These are phyloP conservation scores for Globisporangium abappressorium DNA, from an alignment of 352 stramenopile species.

Conservation along the genomic window DNA sequence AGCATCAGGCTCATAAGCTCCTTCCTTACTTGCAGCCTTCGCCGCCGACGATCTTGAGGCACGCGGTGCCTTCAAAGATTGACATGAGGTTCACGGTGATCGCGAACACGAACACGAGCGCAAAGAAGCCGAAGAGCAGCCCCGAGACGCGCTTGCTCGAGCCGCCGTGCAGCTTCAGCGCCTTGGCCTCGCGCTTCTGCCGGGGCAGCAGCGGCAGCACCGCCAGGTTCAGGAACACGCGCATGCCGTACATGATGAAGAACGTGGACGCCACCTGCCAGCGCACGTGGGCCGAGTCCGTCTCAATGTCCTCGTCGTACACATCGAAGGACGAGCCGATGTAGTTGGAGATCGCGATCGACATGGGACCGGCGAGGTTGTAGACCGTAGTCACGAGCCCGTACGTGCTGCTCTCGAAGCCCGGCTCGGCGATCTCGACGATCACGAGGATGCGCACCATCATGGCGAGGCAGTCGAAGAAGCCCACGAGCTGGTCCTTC, in stretches of 20 bases:
- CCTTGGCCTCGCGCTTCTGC: constrained; percentile 42
- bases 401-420: constrained; percentile 78
- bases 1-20: not conserved
- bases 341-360: constrained; percentile 50
- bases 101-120: constrained; percentile 40
- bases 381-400: constrained; percentile 70
- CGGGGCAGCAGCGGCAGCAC: constrained; percentile 52
- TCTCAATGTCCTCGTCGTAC: constrained; percentile 54
- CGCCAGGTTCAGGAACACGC: constrained; percentile 37
- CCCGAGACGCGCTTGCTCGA: constrained; percentile 37
- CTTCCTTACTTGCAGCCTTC: constrained; percentile 30
- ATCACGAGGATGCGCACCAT: constrained; percentile 78
- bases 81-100: constrained; percentile 58
- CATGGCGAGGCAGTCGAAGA: constrained; percentile 66
- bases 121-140: constrained; percentile 38
- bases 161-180: constrained; percentile 49
- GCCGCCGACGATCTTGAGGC: constrained; percentile 58
- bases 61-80: constrained; percentile 53
- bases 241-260: constrained; percentile 53
- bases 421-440: constrained; percentile 71
- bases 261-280: constrained; percentile 54
- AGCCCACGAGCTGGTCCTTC: constrained; percentile 43
- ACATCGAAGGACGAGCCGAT: constrained; percentile 56
- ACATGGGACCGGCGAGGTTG: constrained; percentile 69
- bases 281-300: constrained; percentile 48